These are phyloP conservation scores for Phytophthora litchii DNA, from an alignment of 352 stramenopile species.

Conservation along the genomic window DNA sequence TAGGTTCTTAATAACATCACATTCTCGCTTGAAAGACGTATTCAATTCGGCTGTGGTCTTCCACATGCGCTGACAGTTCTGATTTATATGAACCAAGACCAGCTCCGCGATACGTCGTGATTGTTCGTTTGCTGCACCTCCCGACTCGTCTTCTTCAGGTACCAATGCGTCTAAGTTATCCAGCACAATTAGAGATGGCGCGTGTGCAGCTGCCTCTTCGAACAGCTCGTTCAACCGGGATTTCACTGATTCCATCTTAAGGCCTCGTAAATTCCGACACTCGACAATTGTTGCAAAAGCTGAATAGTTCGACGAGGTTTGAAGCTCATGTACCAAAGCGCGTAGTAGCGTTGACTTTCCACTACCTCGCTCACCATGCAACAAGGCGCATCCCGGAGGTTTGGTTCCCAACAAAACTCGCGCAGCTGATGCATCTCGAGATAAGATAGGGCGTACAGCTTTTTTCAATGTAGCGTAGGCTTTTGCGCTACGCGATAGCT, in stretches of 20 bases:
- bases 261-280: conserved; percentile 73
- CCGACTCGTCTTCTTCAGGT: conserved; percentile 79
- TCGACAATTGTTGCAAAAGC: conserved; percentile 58
- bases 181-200: conserved; percentile 71
- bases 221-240: conserved; percentile 62
- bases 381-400: conserved; percentile 61
- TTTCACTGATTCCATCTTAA: conserved; percentile 90
- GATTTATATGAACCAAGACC: conserved; percentile 63
- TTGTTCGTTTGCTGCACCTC: conserved; percentile 81
- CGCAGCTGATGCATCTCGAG: conserved; percentile 48
- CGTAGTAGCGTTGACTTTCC: conserved; percentile 81
- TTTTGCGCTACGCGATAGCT: conserved; percentile 50
- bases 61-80: conserved; percentile 59
- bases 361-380: conserved; percentile 76
- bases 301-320: conserved; percentile 38
- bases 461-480: conserved; percentile 51
- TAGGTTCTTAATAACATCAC: conserved; percentile 31
- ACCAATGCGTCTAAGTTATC: conserved; percentile 88
- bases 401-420: conserved; percentile 67
- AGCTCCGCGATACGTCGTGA: conserved; percentile 84
- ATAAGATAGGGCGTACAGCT: conserved; percentile 57
- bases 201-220: conserved; percentile 46
- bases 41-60: conserved; percentile 68
- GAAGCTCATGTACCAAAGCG: conserved; percentile 48
- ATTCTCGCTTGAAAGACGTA: conserved; percentile 51